Evolutionary conservation across 2,329 filamentous ascomycete species (phyloP).

Genomic region (Trichoderma sp.): DNA sequence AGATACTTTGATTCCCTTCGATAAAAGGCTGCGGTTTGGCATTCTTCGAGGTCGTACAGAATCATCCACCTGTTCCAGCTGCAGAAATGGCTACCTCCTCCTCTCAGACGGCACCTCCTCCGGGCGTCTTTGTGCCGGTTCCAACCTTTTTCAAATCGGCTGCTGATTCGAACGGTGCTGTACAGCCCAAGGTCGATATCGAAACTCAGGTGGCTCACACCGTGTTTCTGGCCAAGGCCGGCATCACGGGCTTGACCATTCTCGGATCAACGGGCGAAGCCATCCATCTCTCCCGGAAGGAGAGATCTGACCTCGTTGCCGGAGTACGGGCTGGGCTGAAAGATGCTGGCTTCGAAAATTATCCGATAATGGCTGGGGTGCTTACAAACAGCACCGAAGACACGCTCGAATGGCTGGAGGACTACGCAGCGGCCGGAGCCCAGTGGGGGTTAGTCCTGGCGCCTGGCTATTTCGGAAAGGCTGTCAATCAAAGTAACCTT

Average conservation of each 20-base stretch:
- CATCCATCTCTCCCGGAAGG: slow-evolving; percentile 57
- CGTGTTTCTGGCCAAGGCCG: slow-evolving; percentile 57
- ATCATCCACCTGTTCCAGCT: not conserved
- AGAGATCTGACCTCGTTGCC: slow-evolving; percentile 53
- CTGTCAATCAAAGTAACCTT: slow-evolving; percentile 53
- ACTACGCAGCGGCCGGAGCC: slow-evolving; percentile 54
- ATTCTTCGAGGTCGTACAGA: not conserved
- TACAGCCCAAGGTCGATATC: slow-evolving; percentile 53
- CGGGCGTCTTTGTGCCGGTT: slow-evolving; percentile 57
- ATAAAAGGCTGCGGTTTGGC: not conserved
- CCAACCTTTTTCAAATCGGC: slow-evolving; percentile 60
- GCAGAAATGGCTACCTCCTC: not conserved
- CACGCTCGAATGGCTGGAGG: slow-evolving; percentile 54
- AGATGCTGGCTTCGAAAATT: slow-evolving; percentile 53
- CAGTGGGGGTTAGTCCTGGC: slow-evolving; percentile 58
- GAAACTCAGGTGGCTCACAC: slow-evolving; percentile 56
- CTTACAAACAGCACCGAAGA: slow-evolving; percentile 61
- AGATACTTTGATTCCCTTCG: not conserved
- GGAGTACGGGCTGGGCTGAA: slow-evolving; percentile 54
- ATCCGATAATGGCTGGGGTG: slow-evolving; percentile 60
- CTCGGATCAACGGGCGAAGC: slow-evolving; percentile 64
- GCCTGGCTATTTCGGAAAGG: slow-evolving; percentile 58
- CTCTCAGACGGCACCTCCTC: slow-evolving; percentile 36
- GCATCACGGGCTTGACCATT: slow-evolving; percentile 59
- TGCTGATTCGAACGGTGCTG: slow-evolving; percentile 40